Percentiles rank a stretch among this genome's conserved stretches.
Conservation (phyloP, 2,329 filamentous ascomycete genomes). For the Alternaria metachromatica region DNA sequence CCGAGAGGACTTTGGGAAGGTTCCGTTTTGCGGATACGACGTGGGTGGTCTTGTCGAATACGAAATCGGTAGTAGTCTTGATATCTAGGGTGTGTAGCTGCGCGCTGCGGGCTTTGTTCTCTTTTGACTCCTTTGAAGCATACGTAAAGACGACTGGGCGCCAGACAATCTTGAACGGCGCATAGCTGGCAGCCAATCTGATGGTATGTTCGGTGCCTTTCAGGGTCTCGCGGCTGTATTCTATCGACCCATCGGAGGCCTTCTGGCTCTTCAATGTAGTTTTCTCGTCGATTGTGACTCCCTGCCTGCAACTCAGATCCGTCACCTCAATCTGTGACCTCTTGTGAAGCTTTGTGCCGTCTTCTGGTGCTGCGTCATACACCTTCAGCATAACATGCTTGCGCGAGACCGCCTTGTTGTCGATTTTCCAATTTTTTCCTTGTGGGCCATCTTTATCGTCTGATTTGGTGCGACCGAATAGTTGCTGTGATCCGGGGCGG, state of each 20-base stretch:
- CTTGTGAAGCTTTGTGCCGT: constrained; percentile 68
- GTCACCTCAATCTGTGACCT: constrained; percentile 75
- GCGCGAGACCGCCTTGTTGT: constrained; percentile 83
- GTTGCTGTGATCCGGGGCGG: constrained; percentile 81
- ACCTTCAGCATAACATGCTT: constrained; percentile 85
- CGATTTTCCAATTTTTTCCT: constrained; percentile 62
- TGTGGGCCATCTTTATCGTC: constrained; percentile 54
- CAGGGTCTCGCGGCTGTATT: constrained; percentile 33
- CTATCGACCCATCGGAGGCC: constrained; percentile 43
- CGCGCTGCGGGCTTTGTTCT: constrained; percentile 58
- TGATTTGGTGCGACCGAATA: constrained; percentile 81
- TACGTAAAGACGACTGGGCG: constrained; percentile 81
- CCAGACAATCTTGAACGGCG: constrained; percentile 77
- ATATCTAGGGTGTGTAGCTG: constrained; percentile 85
- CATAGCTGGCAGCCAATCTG: constrained; percentile 72
- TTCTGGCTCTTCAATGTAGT: constrained; percentile 68
- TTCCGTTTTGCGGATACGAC: constrained; percentile 90
- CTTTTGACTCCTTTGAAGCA: constrained; percentile 71
- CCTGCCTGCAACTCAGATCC: constrained; percentile 81
- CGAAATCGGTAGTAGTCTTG: constrained; percentile 79
- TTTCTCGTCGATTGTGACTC: constrained; percentile 77
- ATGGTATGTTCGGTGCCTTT: constrained; percentile 64
- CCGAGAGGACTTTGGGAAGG: constrained; percentile 84
- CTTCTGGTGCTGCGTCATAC: constrained; percentile 66
- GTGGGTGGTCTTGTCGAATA: constrained; percentile 77